These are phyloP conservation scores for Coleophoma eucalyptorum DNA, from an alignment of 2,329 filamentous ascomycete genomes.

Conservation along the genomic window DNA sequence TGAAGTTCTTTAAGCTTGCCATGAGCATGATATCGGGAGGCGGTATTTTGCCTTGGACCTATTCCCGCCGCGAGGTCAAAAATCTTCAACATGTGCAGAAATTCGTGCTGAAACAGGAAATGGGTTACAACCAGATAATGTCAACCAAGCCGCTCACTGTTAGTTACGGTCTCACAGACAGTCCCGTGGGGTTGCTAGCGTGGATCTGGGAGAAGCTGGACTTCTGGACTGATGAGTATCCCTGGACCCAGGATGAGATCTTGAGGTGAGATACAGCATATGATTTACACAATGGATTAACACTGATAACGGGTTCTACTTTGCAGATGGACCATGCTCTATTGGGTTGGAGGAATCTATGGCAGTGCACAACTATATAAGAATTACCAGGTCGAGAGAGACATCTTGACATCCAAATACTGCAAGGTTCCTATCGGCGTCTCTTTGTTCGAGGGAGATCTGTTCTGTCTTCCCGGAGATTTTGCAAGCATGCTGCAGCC, in stretches of 20 bases:
- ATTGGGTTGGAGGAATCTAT: neutral
- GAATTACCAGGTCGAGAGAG: neutral
- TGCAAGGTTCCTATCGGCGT: neutral
- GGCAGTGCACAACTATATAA: neutral
- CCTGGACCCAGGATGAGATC: slow-evolving; percentile 72
- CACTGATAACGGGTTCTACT: neutral
- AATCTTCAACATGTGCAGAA: neutral
- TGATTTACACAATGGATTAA: neutral
- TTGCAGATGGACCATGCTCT: neutral
- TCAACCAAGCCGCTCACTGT: slow-evolving; percentile 62
- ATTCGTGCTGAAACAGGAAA: neutral
- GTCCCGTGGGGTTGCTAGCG: slow-evolving; percentile 63
- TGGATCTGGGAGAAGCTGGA: slow-evolving; percentile 80
- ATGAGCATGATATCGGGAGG: neutral
- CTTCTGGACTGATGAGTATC: slow-evolving; percentile 68
- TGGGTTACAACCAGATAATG: slow-evolving; percentile 20
- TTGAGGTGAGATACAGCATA: slow-evolving; percentile 67
- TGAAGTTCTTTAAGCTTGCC: neutral
- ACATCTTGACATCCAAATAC: neutral
- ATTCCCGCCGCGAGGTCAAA: neutral
- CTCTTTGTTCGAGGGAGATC: neutral
- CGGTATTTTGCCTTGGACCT: neutral
- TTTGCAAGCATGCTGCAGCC: neutral
- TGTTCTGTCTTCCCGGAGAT: neutral
- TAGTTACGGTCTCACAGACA: slow-evolving; percentile 64